Conservation (phyloP, 148 eudicot genomes). For the Chenopodium album region DNA sequence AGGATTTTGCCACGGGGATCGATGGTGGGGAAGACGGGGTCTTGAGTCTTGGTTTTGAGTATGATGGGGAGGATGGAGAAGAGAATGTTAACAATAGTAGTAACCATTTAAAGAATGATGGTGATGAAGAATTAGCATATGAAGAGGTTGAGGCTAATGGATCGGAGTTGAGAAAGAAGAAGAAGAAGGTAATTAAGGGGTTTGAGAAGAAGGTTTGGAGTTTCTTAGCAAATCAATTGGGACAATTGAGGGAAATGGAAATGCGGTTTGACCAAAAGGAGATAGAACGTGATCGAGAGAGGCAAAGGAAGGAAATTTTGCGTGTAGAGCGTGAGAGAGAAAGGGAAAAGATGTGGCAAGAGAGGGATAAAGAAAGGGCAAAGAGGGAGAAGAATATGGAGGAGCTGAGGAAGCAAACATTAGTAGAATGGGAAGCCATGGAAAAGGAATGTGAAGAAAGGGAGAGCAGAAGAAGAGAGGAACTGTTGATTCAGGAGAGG, state of each 20-base stretch:
- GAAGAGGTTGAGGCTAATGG: slow-evolving; percentile 72
- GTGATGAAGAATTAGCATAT: slow-evolving; percentile 57
- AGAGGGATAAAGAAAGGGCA: slow-evolving; percentile 45
- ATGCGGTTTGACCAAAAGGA: slow-evolving; percentile 64
- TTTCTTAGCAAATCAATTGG: slow-evolving; percentile 61
- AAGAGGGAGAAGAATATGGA: slow-evolving; percentile 54
- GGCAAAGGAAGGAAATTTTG: slow-evolving; percentile 54
- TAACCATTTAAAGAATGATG: slow-evolving; percentile 59
- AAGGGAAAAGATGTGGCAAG: slow-evolving; percentile 54
- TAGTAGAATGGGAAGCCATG: slow-evolving; percentile 60
- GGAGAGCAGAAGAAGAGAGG: slow-evolving; percentile 61
- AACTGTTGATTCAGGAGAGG: slow-evolving; percentile 48
- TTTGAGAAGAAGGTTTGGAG: slow-evolving; percentile 63
- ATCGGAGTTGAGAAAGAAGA: slow-evolving; percentile 62
- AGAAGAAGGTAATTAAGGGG: slow-evolving; percentile 62
- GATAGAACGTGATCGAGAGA: slow-evolving; percentile 63
- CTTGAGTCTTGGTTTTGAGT: slow-evolving; percentile 71
- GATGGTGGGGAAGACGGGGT: slow-evolving; percentile 76
- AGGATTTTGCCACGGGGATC: slow-evolving; percentile 61
- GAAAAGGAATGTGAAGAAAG: slow-evolving; percentile 63
- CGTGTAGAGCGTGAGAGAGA: slow-evolving; percentile 49
- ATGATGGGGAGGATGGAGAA: slow-evolving; percentile 64
- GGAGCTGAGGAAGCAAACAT: slow-evolving; percentile 51
- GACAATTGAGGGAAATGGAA: slow-evolving; percentile 67
- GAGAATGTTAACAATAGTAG: slow-evolving; percentile 47